Conservation (phyloP, 2,329 filamentous ascomycete genomes). For the Pseudogymnoascus sp. region DNA sequence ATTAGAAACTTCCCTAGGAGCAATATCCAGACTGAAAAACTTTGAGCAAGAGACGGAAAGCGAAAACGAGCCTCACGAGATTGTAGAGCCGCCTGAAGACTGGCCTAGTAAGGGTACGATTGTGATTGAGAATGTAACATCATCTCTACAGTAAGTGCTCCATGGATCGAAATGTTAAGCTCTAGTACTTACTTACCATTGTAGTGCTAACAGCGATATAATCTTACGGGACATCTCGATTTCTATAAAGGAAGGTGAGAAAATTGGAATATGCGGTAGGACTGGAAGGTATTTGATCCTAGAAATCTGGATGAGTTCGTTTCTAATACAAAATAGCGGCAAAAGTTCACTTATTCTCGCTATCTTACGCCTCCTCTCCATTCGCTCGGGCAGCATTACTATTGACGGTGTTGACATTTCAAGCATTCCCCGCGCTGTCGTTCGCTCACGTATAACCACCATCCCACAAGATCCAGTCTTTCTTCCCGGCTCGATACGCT, state of each 20-base stretch:
- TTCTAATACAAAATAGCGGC: slow-evolving; percentile 25
- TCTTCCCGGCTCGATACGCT: slow-evolving; percentile 38
- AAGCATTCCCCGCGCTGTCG: slow-evolving; percentile 33
- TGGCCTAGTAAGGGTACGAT: slow-evolving; percentile 29
- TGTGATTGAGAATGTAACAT: slow-evolving; percentile 23
- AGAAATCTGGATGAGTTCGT: not conserved
- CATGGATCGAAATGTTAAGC: not conserved
- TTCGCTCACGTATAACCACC: slow-evolving; percentile 34
- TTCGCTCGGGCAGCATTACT: slow-evolving; percentile 32
- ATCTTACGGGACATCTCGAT: not conserved
- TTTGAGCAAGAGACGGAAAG: not conserved
- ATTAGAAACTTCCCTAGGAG: not conserved
- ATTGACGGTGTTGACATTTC: slow-evolving; percentile 41
- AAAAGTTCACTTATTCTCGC: slow-evolving; percentile 36
- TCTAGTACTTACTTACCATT: not conserved
- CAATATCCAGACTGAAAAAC: not conserved
- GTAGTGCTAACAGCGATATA: not conserved
- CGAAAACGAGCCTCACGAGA: not conserved
- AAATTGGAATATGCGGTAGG: slow-evolving; percentile 30
- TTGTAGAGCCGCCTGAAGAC: not conserved
- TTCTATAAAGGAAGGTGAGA: slow-evolving; percentile 27
- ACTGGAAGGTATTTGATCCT: slow-evolving; percentile 20
- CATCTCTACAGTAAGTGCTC: slow-evolving; percentile 9
- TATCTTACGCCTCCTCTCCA: slow-evolving; percentile 35
- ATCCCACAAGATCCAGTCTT: slow-evolving; percentile 42